Conservation (phyloP, 2,329 filamentous ascomycete genomes). For the Fusarium sp. region DNA sequence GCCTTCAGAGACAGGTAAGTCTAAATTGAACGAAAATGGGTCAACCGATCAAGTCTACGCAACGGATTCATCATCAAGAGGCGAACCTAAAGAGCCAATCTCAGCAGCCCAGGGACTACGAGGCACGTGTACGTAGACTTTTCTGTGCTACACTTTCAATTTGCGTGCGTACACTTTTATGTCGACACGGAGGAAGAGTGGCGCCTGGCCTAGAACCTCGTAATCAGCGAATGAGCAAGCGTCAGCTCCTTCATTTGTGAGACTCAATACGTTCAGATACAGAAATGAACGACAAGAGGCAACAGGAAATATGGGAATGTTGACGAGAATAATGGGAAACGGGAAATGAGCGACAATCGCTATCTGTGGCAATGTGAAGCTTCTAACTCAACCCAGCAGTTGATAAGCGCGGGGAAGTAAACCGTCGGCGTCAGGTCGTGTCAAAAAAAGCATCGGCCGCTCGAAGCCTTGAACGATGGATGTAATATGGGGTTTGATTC, state of each 20-base stretch:
- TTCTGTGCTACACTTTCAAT: conserved; percentile 13
- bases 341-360: conserved; percentile 29
- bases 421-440: conserved; percentile 27
- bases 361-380: conserved; percentile 33
- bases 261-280: conserved; percentile 17
- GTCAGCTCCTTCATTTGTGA: conserved; percentile 24
- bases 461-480: no score
- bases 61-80: conserved; percentile 44
- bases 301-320: conserved; percentile 35
- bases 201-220: conserved; percentile 34
- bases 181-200: conserved; percentile 21
- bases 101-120: conserved; percentile 22
- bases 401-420: conserved; percentile 37
- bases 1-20: background rate
- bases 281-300: conserved; percentile 28
- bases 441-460: conserved; percentile 27
- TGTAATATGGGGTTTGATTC: conserved; percentile 21
- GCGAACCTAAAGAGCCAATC: conserved; percentile 32
- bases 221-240: conserved; percentile 38
- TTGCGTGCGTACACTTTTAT: conserved; percentile 25
- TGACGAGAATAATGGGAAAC: conserved; percentile 30
- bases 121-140: conserved; percentile 37
- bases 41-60: conserved; percentile 32
- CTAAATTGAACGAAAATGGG: conserved; percentile 20
- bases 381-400: conserved; percentile 28